Evolutionary conservation across 306 rosid genomes (phyloP).

Genomic region (Rosa multiflora): DNA sequence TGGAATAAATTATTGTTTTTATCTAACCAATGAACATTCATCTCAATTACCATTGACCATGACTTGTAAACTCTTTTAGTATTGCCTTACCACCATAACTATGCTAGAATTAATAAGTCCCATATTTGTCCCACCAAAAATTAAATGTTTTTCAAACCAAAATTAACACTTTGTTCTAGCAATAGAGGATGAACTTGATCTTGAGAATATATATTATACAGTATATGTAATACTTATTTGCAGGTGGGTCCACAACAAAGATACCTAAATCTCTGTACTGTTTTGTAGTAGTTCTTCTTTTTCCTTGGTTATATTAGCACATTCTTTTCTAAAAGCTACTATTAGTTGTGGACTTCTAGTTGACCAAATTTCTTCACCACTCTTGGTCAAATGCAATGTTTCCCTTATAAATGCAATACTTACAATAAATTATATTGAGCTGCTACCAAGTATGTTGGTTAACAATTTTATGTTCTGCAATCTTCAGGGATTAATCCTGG

Average conservation of each 20-base stretch:
- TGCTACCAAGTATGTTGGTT: neutral
- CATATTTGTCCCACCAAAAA: neutral
- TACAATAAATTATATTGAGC: neutral
- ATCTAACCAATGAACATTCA: neutral
- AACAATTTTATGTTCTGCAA: neutral
- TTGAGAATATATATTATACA: neutral
- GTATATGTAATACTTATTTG: neutral
- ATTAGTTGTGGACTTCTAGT: neutral
- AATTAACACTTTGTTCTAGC: neutral
- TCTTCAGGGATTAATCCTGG: conserved; percentile 51
- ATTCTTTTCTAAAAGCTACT: neutral
- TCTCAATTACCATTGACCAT: neutral
- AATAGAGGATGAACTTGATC: neutral
- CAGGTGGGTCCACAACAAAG: neutral
- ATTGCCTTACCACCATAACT: neutral
- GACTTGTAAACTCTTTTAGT: neutral
- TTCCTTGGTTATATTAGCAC: neutral
- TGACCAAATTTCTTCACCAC: neutral
- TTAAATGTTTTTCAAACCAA: neutral
- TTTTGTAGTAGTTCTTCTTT: neutral
- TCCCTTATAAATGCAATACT: neutral
- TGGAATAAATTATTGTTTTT: neutral
- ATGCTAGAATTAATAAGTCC: neutral
- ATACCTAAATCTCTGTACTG: neutral
- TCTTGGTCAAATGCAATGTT: neutral